phyloP scores from a whole-genome alignment of 192 early-diverging fungal species.

The Backusella morwellensis region DNA sequence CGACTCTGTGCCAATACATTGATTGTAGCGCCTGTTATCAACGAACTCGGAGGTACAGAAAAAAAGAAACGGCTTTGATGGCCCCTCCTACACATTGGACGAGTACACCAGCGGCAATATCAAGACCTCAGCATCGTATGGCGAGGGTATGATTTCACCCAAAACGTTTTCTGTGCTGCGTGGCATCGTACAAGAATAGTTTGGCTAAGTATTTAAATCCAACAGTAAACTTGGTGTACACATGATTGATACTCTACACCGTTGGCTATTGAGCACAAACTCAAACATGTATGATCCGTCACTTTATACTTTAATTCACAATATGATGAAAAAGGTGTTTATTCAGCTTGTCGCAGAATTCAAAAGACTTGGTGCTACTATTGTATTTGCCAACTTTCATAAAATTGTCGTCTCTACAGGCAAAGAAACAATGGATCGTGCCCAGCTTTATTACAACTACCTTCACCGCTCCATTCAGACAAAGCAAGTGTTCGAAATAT shows the following conservation, averaged over 20 bases:
- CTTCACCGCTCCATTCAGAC: constrained; percentile 63
- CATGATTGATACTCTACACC: constrained; percentile 81
- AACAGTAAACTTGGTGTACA: constrained; percentile 55
- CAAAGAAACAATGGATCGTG: constrained; percentile 73
- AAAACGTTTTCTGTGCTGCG: constrained; percentile 77
- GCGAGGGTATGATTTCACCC: constrained; percentile 40
- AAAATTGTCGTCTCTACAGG: constrained; percentile 79
- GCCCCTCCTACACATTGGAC: constrained; percentile 56
- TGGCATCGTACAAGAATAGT: constrained; percentile 78
- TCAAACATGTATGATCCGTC: constrained; percentile 85
- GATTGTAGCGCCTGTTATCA: constrained; percentile 71
- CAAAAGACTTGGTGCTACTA: constrained; percentile 67
- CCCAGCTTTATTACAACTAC: constrained; percentile 72
- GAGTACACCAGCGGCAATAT: constrained; percentile 53
- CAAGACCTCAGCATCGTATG: constrained; percentile 35
- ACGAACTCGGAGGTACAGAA: constrained; percentile 69
- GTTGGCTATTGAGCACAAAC: constrained; percentile 80
- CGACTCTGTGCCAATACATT: constrained; percentile 85
- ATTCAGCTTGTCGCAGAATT: constrained; percentile 81
- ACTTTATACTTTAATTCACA: constrained; percentile 73
- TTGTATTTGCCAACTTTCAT: constrained; percentile 80
- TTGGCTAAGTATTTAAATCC: constrained; percentile 47
- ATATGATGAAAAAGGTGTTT: constrained; percentile 89
- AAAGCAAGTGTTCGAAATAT: constrained; percentile 62
- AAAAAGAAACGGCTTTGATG: constrained; percentile 40